These are phyloP conservation scores for Aspergillus texensis DNA, from an alignment of 2,329 filamentous ascomycete genomes.

Conservation along the genomic window DNA sequence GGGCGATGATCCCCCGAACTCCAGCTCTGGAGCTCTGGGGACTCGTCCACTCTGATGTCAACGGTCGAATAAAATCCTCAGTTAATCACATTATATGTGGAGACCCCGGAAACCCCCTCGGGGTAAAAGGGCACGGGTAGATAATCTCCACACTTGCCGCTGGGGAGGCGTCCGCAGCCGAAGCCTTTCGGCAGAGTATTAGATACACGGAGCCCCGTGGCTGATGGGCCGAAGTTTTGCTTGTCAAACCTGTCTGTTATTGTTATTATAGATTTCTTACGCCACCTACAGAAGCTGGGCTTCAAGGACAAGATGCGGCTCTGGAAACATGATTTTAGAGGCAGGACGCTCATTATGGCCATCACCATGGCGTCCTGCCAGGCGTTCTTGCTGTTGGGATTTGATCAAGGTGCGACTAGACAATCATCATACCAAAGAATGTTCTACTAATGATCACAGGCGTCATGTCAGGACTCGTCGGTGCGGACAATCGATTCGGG, in stretches of 20 bases:
- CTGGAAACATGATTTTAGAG: constrained; percentile 27
- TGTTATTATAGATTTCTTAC: not conserved
- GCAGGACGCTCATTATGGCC: constrained; percentile 22
- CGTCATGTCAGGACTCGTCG: constrained; percentile 45
- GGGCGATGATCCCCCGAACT: constrained; percentile 18
- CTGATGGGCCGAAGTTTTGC: not conserved
- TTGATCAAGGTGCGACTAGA: constrained; percentile 47
- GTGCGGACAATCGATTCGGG: constrained; percentile 46
- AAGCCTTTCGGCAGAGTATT: not conserved
- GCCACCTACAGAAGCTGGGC: not conserved
- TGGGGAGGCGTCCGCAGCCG: not conserved
- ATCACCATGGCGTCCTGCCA: constrained; percentile 45
- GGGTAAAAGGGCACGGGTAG: not conserved
- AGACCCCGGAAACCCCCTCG: not conserved
- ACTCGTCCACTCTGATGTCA: not conserved
- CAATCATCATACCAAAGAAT: too few species aligned
- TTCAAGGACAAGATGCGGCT: constrained; percentile 17
- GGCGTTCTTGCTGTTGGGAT: constrained; percentile 46
- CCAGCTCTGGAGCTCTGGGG: not conserved
- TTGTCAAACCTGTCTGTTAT: not conserved
- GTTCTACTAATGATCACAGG: constrained; percentile 5
- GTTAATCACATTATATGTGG: not conserved
- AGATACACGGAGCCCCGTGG: not conserved
- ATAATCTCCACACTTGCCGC: not conserved
- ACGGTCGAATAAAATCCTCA: not conserved